Evolutionary conservation across 78 protist species (phyloP).

Genomic region (Protostelium mycophagum): DNA sequence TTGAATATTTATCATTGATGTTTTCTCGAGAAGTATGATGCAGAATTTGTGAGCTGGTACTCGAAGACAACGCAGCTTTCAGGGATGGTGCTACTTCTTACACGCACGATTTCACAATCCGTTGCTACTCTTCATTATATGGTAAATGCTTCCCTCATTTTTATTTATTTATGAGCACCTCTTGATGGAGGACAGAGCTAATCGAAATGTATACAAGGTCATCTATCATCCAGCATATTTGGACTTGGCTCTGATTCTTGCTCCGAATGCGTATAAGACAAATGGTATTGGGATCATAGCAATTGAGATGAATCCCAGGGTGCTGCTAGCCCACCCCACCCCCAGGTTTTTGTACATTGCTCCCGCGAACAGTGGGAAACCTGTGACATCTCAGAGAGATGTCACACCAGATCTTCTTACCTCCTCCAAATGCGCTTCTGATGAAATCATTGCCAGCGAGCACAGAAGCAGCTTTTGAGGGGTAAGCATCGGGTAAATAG

Average conservation of each 20-base stretch:
- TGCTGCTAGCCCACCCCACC: constrained; percentile 1
- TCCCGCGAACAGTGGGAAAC: neutral
- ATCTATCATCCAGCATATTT: neutral
- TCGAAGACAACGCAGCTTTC: too few species aligned
- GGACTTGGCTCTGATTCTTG: neutral
- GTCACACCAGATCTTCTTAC: neutral
- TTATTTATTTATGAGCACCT: too few species aligned
- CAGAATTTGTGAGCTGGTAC: too few species aligned
- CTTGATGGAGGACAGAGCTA: too few species aligned
- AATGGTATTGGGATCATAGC: neutral
- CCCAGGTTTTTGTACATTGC: neutral
- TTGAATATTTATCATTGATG: too few species aligned
- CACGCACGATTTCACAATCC: too few species aligned
- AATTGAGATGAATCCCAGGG: neutral
- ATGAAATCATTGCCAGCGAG: neutral
- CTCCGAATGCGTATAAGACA: neutral
- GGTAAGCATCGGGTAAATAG: neutral
- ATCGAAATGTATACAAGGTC: too few species aligned
- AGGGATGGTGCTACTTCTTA: too few species aligned
- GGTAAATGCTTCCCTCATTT: too few species aligned
- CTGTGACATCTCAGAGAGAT: neutral
- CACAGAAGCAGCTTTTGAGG: neutral
- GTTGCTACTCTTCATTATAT: too few species aligned
- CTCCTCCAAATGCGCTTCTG: neutral
- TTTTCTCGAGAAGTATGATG: too few species aligned